Conservation (phyloP, 2,329 filamentous ascomycete species). For the Colletotrichum lini region DNA sequence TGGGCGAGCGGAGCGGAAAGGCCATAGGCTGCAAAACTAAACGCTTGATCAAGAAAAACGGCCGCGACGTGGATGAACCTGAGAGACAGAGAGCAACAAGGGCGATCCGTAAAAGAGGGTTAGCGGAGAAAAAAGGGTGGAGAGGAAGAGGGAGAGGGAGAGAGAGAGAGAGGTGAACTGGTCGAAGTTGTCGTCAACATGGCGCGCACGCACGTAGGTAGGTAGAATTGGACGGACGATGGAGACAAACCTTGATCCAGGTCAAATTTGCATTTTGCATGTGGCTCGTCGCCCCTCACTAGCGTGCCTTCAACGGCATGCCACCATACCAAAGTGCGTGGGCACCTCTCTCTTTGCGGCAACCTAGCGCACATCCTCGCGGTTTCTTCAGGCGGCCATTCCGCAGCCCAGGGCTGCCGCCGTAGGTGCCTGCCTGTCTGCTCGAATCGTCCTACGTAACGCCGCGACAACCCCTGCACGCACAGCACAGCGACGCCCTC, state of each 20-base stretch:
- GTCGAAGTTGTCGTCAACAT: conserved; percentile 41
- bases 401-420: conserved; percentile 19
- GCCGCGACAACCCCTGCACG: conserved; percentile 12
- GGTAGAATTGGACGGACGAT: conserved; percentile 23
- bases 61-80: conserved; percentile 5
- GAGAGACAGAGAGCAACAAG: neutral
- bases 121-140: conserved; percentile 4
- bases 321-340: neutral
- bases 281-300: conserved; percentile 41
- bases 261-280: conserved; percentile 44
- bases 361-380: conserved; percentile 26
- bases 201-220: conserved; percentile 23
- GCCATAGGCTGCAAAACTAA: conserved; percentile 26
- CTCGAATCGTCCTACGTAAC: conserved; percentile 38
- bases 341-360: conserved; percentile 14
- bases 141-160: conserved; percentile 5
- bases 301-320: conserved; percentile 32
- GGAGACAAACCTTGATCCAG: conserved; percentile 41
- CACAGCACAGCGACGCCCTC: conserved; percentile 4
- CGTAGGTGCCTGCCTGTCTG: conserved; percentile 12
- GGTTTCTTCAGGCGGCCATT: conserved; percentile 32
- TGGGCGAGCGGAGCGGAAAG: conserved; percentile 18
- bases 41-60: conserved; percentile 17
- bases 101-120: neutral
- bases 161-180: conserved; percentile 13